A percentile compares a stretch with the other conserved stretches of the same genome.
Conservation (phyloP, 139 green algal genomes). For the Astrephomene gubernaculifera region DNA sequence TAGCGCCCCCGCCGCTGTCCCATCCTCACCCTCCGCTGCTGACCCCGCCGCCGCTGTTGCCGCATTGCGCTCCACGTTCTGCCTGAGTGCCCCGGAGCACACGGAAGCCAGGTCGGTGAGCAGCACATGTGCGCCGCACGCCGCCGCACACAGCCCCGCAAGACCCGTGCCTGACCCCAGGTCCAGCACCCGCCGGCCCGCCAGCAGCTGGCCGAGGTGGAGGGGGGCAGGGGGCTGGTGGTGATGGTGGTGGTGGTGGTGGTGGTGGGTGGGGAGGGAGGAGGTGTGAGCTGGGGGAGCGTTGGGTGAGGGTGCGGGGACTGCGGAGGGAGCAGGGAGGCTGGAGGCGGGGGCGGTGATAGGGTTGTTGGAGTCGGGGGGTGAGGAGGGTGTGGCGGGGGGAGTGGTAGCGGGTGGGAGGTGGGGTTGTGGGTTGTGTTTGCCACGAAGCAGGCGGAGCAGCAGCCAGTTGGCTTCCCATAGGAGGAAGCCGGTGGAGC, state of each 20-base stretch:
- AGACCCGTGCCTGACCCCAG: conserved; percentile 68
- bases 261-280: too few species aligned
- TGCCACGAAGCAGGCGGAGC: conserved; percentile 7
- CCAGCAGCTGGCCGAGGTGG: conserved; percentile 12
- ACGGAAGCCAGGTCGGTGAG: conserved; percentile 59
- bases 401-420: neutral
- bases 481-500: conserved; percentile 40
- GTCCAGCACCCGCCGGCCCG: conserved; percentile 61
- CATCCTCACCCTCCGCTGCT: neutral
- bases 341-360: too few species aligned
- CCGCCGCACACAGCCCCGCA: conserved; percentile 61
- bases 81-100: conserved; percentile 13
- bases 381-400: too few species aligned
- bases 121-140: conserved; percentile 63
- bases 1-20: too few species aligned
- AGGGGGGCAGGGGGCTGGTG: neutral
- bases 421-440: neutral
- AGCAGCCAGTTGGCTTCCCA: conserved; percentile 48
- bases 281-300: too few species aligned
- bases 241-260: neutral
- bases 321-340: too few species aligned
- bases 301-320: neutral
- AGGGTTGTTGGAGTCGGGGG: too few species aligned
- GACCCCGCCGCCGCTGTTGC: neutral
- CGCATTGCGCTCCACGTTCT: conserved; percentile 37